phyloP scores from a whole-genome alignment of 192 early-diverging fungal species.

The Geosiphon pyriformis region DNA sequence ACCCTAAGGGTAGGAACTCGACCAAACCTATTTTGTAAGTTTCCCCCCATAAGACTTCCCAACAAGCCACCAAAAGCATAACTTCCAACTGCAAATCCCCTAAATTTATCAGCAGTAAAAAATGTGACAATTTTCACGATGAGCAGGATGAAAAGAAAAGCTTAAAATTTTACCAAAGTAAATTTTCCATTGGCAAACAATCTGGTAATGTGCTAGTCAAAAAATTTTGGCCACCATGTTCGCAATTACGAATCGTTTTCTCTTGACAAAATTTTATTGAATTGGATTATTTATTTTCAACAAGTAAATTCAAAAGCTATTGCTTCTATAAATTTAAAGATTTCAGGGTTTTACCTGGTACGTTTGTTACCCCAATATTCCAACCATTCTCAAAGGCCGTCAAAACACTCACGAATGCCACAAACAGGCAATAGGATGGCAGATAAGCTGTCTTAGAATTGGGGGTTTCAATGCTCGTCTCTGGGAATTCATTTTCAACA shows the following conservation, averaged over 20 bases:
- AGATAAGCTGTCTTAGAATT: neutral
- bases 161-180: conserved; percentile 25
- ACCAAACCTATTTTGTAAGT: conserved; percentile 45
- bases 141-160: neutral
- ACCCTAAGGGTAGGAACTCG: conserved; percentile 54
- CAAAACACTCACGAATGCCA: neutral
- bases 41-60: conserved; percentile 50
- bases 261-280: neutral
- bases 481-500: too few relatives aligned
- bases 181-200: conserved; percentile 32
- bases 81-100: conserved; percentile 46
- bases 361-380: neutral
- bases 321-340: neutral
- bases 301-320: neutral
- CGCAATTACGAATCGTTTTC: conserved; percentile 15
- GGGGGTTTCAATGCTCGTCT: too few relatives aligned
- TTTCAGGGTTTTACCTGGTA: neutral
- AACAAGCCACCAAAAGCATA: conserved; percentile 51
- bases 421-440: neutral
- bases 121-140: neutral
- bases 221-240: conserved; percentile 10
- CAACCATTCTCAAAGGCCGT: neutral
- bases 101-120: neutral
- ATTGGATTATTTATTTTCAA: neutral
- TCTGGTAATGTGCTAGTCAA: conserved; percentile 16